These are phyloP conservation scores for Fraxinus americana DNA, from an alignment of 257 asterid genomes.

Conservation along the genomic window DNA sequence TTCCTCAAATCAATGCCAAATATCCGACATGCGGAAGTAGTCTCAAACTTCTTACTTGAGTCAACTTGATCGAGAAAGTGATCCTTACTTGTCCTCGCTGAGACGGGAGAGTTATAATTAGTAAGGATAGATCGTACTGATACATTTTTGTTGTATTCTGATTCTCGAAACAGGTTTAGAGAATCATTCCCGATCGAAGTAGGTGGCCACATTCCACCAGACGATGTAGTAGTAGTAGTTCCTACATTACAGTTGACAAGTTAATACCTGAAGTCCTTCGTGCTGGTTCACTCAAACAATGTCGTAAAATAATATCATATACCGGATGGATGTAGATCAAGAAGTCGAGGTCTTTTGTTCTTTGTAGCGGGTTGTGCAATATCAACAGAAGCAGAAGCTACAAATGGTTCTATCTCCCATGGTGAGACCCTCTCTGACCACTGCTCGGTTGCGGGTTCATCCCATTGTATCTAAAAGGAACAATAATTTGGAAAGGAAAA, in stretches of 20 bases:
- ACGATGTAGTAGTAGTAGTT: constrained; percentile 27
- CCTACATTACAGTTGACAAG: constrained; percentile 35
- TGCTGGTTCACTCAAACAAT: constrained; percentile 4
- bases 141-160: constrained; percentile 44
- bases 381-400: constrained; percentile 51
- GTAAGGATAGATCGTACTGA: constrained; percentile 28
- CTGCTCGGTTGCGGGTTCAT: constrained; percentile 55
- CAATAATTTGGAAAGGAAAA: not conserved
- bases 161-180: constrained; percentile 42
- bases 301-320: constrained; percentile 18
- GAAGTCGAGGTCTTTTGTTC: constrained; percentile 67
- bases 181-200: constrained; percentile 35
- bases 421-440: constrained; percentile 79
- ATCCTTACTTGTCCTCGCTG: constrained; percentile 42
- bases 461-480: constrained; percentile 72
- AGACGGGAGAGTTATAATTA: constrained; percentile 50
- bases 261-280: constrained; percentile 7
- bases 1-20: constrained; percentile 78
- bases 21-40: constrained; percentile 49
- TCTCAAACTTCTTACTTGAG: constrained; percentile 41
- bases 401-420: constrained; percentile 85
- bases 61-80: constrained; percentile 43
- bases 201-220: constrained; percentile 42
- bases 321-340: constrained; percentile 60
- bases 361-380: constrained; percentile 46